Evolutionary conservation across 495 filamentous ascomycete genomes (phyloP), one percentile per base, ranked within the genome.

Genomic region (Wilcoxina mikolae): DNA sequence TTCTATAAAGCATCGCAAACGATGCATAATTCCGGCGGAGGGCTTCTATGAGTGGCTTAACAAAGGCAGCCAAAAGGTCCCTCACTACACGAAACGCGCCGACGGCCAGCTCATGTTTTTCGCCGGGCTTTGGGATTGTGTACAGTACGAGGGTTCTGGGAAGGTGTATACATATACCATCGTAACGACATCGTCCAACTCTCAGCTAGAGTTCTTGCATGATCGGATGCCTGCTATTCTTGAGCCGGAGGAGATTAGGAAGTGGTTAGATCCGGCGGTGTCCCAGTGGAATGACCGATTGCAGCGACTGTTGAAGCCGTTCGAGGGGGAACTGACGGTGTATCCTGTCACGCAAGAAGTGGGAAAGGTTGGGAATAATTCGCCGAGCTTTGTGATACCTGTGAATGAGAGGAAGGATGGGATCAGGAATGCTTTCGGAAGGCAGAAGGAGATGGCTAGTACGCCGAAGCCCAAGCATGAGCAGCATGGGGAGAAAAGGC

Each of bases 11-110:
- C 75, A 79, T 46, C 77, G 72, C 60, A 94, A 95, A 66, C 75
- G 91, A 23, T 98, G 91, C 64, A 72, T 95, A 39, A 79, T 98
- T 1, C 59, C 90, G 2, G 86, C 83, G 12, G 81, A 95, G 68
- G 91, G 91, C 2, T 98, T 95, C 69, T 98, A 90, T 67, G 91
- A 98, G 68, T 98, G 91, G 91, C 68, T 91, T 50, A 87, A 91
- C 67, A 85, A 86, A 61, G 76, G 79, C 25, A 79, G 78, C 0
- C 74, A 79, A 0, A 90, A 85, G 60, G 80, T 56, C 23, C 91
- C 91, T 35, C 79, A 95, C 67, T 96, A 75, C 64, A 74, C 85
- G 9, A 84, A 80, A 62, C 72, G 87, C 12, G 84, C 79, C 61
- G 91, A 95, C 64, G 86, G 84, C 0, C 73, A 79, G 57, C 65